Base-by-base conservation (phyloP, 192 early-diverging fungal genomes). In the Glomus cerebriforme region DNA sequence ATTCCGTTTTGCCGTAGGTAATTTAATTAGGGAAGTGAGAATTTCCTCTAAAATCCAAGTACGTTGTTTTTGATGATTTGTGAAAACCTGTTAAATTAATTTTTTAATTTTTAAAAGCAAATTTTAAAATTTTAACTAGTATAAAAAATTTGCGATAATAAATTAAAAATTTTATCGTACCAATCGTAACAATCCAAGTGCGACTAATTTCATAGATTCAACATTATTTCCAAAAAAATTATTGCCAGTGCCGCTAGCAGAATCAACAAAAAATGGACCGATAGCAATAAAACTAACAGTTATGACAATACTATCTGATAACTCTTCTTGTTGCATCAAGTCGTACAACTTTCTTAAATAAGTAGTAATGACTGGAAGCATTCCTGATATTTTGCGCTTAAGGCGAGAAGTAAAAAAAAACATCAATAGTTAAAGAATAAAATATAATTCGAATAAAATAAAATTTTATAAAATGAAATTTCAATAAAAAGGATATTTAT, bases 41-140 rank as follows among this genome's bases (percentile, higher is more conserved):
- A 95, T 92, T 73, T 98, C 96, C 71, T 95, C 96, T 29, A 98
- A 79, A 32, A 98, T 94, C 88, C 94, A 94, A 26, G 80, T 81
- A 31, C 95, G 87, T 71, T 96, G 95, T 10, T 73, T 80, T 0
- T 85, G 74, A 59, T 91, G 80, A 60, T 85, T 87, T 10, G 86
- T 79, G 80, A 92, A 95, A 69, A 70, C 69, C 77, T 78, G 19
- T n/a, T 22, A 63, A 59, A 4, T 26, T 26, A 72, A 66, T n/a
- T 26, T 19, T 59, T 26, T 24, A 22, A n/a, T n/a, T 17, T 32
- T 35, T 39, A 24, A 3, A 29, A 17, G 17, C 4, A 31, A 34
- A 12, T 66, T 7, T 68, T 35, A 19, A 32, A 24, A 5, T 1
- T 7, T 22, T 22, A 35, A 3, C 26, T 0, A 39, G 13, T 63